A percentile compares a stretch with the other conserved stretches of the same genome.
Conservation (phyloP, 2,329 filamentous ascomycete species). For the Cladosporium sp. region DNA sequence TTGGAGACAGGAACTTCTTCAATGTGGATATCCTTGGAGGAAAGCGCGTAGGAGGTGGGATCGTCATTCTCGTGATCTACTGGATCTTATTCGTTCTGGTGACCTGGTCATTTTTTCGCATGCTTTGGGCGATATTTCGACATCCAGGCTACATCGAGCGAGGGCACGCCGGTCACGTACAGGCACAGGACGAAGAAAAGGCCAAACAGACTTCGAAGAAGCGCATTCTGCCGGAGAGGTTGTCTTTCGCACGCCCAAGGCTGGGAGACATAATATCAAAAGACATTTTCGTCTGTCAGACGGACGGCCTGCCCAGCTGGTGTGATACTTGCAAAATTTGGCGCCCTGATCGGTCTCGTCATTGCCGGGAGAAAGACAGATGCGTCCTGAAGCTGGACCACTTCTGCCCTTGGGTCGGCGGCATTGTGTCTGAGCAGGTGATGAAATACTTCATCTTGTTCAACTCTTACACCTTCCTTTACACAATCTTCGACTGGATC, state of each 20-base stretch:
- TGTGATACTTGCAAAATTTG: not conserved
- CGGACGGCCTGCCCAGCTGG: not conserved
- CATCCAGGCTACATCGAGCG: constrained; percentile 2
- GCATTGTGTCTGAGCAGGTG: not conserved
- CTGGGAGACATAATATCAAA: not conserved
- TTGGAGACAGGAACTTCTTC: not conserved
- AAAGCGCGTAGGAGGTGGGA: not conserved
- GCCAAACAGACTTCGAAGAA: not conserved
- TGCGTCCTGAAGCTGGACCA: constrained; percentile 31
- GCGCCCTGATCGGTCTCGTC: not conserved
- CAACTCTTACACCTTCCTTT: not conserved
- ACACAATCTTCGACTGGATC: not conserved
- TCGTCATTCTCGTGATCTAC: constrained; percentile 4
- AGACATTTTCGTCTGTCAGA: not conserved
- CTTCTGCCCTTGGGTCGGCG: constrained; percentile 64
- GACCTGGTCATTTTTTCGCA: constrained; percentile 3
- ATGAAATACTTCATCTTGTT: constrained; percentile 1
- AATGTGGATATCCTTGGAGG: not conserved
- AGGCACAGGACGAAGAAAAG: not conserved
- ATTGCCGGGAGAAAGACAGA: constrained; percentile 38
- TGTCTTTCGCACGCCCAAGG: not conserved
- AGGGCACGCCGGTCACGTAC: not conserved
- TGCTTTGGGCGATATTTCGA: constrained; percentile 1
- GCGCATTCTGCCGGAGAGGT: not conserved
- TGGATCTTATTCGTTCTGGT: constrained; percentile 6